These are phyloP conservation scores for Purshia tridentata DNA, from an alignment of 306 rosid genomes.

Conservation along the genomic window DNA sequence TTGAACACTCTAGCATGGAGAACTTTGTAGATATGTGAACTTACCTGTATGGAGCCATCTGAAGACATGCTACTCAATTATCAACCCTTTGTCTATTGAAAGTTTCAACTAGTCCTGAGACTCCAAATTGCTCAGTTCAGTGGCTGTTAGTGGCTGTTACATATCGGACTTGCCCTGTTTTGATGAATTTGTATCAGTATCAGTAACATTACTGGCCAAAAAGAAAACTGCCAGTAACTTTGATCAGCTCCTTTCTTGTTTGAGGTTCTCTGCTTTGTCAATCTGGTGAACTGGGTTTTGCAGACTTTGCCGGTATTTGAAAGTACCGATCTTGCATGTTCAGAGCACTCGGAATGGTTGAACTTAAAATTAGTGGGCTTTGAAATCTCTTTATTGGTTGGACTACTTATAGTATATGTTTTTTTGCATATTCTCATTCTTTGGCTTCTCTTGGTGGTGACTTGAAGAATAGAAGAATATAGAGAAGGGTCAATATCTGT, in stretches of 20 bases:
- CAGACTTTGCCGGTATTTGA: conserved; percentile 10
- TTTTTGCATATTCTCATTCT: conserved; percentile 4
- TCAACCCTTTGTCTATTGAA: not conserved
- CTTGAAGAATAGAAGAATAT: conserved; percentile 6
- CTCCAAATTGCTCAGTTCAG: not conserved
- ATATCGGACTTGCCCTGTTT: conserved; percentile 24
- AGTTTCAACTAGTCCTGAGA: not conserved
- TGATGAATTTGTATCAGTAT: conserved; percentile 15
- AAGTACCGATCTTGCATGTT: conserved; percentile 3
- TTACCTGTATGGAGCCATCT: not conserved
- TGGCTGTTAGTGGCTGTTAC: conserved; percentile 11
- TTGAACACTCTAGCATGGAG: conserved; percentile 18
- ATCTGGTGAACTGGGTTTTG: conserved; percentile 38
- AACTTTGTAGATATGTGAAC: not conserved
- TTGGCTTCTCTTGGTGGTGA: conserved; percentile 12
- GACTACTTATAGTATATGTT: conserved; percentile 13
- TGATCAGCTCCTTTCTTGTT: conserved; percentile 1
- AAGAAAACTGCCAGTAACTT: not conserved
- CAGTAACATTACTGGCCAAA: not conserved
- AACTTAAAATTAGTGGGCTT: conserved; percentile 12
- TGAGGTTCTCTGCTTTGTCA: conserved; percentile 10
- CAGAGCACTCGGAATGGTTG: conserved; percentile 5
- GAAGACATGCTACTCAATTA: not conserved
- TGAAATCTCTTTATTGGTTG: conserved; percentile 4
- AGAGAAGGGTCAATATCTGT: conserved; percentile 35